Evolutionary conservation across 208 protist genomes (phyloP), one percentile per base, ranked within the genome.

Genomic region (Trypanosoma scelopori): DNA sequence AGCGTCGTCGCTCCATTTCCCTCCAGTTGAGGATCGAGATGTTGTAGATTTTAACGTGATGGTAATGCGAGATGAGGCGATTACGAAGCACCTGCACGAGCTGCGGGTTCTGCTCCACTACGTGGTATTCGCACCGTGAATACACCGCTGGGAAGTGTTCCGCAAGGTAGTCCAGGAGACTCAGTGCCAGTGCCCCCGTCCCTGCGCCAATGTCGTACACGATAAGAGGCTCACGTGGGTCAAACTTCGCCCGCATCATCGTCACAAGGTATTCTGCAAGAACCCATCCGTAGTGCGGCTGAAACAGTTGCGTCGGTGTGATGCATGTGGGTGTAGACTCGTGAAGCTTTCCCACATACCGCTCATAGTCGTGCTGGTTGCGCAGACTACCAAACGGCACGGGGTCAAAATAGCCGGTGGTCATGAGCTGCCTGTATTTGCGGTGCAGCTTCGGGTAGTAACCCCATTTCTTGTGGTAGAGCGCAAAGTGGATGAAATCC

Each of bases 201-300:
- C 91, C 91, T 49, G 86, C 88, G 9, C 91, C 91, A 37, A 96
- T 71, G 61, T 96, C 91, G 74, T 96, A 96, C 28, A 96, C 79
- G 25, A 94, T 68, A 35, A 96, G 81, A 12, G 91, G 91, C 67
- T 93, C 89, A 3, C 85, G 81, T 13, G 86, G 84, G 55, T 93
- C 86, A 65, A 93, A 92, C 76, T 93, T 93, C 12, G 78, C 77
- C 39, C 85, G 74, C 69, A 82, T 63, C 18, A 82, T 87, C n/a
- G 83, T 87, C 3, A 94, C 77, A 12, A 96, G 57, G 67, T 96
- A 94, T 57, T 96, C 88, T 1, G 86, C 88, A 30, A 96, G 48
- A 18, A 92, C 87, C 81, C 84, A 92, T 22, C 86, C 91, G 61
- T 94, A 96, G 75, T 87, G 87, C 35, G 91, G 87, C 69, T 93